Conservation (phyloP, 768 basidiomycete species). For the Mycena venus region DNA sequence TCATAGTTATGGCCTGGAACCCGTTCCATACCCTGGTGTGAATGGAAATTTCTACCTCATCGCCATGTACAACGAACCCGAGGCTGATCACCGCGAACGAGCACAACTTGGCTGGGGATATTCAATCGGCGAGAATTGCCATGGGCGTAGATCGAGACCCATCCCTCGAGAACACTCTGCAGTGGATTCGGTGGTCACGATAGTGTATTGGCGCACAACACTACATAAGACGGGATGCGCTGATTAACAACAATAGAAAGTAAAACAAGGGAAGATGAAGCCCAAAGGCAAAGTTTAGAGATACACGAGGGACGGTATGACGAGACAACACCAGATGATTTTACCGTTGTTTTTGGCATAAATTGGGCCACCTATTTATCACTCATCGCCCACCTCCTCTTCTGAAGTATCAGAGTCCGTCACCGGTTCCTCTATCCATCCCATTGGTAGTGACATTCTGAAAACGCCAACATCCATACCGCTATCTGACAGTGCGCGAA, state of each 20-base stretch:
- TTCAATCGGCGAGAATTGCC: conserved; percentile 3
- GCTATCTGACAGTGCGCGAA: background rate
- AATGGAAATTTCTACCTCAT: conserved; percentile 15
- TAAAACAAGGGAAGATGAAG: too few relatives aligned
- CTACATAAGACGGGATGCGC: too few relatives aligned
- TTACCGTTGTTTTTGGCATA: too few relatives aligned
- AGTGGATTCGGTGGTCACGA: conserved; percentile 10
- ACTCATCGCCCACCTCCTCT: too few relatives aligned
- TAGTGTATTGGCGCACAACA: too few relatives aligned
- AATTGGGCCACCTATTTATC: too few relatives aligned
- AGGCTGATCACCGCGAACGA: background rate
- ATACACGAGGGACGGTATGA: too few relatives aligned
- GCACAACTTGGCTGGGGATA: background rate
- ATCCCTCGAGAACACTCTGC: conserved; percentile 1
- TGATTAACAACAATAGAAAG: too few relatives aligned
- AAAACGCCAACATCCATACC: background rate
- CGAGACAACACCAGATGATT: too few relatives aligned
- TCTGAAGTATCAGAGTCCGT: too few relatives aligned
- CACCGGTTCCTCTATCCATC: background rate
- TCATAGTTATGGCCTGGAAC: background rate
- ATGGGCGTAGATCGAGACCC: conserved; percentile 3
- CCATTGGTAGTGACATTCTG: background rate
- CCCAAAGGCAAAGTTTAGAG: too few relatives aligned
- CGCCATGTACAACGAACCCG: conserved; percentile 2
- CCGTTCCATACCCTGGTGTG: background rate